A percentile compares a stretch with the other conserved stretches of the same genome.
Evolutionary conservation across 768 basidiomycete genomes (phyloP).

Genomic region (Hemileccinum impolitum): DNA sequence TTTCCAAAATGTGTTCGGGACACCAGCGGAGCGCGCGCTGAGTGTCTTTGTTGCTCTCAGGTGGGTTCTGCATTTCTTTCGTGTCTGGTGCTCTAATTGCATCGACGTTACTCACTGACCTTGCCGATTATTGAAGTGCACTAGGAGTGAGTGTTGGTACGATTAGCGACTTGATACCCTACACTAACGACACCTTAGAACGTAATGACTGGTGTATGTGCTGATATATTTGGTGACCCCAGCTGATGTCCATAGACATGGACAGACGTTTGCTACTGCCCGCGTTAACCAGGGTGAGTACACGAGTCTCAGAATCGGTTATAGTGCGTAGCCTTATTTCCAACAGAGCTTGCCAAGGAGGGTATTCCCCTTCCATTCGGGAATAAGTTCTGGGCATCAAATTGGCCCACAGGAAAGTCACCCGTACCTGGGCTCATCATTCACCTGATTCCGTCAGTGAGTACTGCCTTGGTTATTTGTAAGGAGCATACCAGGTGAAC

Average conservation of each 20-base stretch:
- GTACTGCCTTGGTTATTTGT: background rate
- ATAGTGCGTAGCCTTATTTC: background rate
- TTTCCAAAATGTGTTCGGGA: slow-evolving; percentile 57
- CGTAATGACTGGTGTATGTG: slow-evolving; percentile 31
- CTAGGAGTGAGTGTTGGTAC: slow-evolving; percentile 29
- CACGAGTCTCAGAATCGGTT: background rate
- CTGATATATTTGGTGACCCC: background rate
- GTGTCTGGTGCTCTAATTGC: background rate
- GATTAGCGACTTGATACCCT: background rate
- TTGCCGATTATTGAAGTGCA: slow-evolving; percentile 24
- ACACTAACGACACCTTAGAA: slow-evolving; percentile 19
- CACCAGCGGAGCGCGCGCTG: slow-evolving; percentile 49
- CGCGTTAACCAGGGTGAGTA: slow-evolving; percentile 50
- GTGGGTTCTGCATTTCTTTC: slow-evolving; percentile 21
- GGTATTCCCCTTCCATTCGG: slow-evolving; percentile 60
- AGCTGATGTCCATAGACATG: background rate
- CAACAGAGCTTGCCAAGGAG: slow-evolving; percentile 55
- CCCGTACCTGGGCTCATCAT: slow-evolving; percentile 55
- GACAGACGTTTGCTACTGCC: slow-evolving; percentile 47
- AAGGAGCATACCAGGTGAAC: background rate
- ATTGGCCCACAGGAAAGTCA: slow-evolving; percentile 57
- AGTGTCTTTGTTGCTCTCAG: slow-evolving; percentile 57
- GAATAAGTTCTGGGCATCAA: slow-evolving; percentile 58
- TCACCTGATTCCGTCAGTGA: slow-evolving; percentile 50
- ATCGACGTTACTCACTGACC: background rate